Conservation (phyloP, 148 eudicot species). For the Rheum nobile region DNA sequence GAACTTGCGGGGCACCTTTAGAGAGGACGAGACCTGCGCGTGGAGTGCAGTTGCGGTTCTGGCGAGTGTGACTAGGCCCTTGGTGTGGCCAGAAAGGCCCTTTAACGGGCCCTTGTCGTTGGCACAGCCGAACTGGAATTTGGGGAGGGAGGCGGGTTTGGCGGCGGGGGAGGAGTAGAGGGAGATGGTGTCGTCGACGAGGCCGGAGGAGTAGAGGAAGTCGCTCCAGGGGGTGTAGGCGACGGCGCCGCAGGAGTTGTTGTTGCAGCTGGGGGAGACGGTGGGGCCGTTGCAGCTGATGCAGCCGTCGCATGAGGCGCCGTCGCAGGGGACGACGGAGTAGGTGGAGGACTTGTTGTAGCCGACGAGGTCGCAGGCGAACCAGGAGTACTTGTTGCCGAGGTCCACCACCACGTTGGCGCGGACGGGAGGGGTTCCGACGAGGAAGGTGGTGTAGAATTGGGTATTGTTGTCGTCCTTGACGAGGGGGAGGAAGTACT, state of each 20-base stretch:
- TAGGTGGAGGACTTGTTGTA: constrained; percentile 13
- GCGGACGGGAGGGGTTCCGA: constrained; percentile 21
- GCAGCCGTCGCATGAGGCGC: constrained; percentile 12
- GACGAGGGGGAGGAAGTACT: constrained; percentile 13
- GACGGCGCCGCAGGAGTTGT: constrained; percentile 19
- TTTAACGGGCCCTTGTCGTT: neutral
- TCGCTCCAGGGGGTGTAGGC: constrained; percentile 23
- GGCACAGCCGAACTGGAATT: constrained; percentile 10
- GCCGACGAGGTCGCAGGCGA: constrained; percentile 22
- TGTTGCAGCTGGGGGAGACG: constrained; percentile 22
- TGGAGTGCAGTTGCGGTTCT: neutral
- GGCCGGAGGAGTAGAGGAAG: neutral
- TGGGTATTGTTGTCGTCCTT: constrained; percentile 20
- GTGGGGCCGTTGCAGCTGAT: constrained; percentile 11
- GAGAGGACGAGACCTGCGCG: neutral
- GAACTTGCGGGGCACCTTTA: constrained; percentile 7
- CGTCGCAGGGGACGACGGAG: constrained; percentile 14
- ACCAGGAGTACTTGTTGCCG: constrained; percentile 27
- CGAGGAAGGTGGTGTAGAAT: constrained; percentile 25
- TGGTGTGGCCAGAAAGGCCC: neutral
- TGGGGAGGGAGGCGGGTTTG: constrained; percentile 1
- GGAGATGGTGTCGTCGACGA: constrained; percentile 6
- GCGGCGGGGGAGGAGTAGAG: neutral
- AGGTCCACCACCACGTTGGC: constrained; percentile 12
- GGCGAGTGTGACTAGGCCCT: constrained; percentile 12